phyloP scores from a whole-genome alignment of 257 asterid species.

The Coffea eugenioides region DNA sequence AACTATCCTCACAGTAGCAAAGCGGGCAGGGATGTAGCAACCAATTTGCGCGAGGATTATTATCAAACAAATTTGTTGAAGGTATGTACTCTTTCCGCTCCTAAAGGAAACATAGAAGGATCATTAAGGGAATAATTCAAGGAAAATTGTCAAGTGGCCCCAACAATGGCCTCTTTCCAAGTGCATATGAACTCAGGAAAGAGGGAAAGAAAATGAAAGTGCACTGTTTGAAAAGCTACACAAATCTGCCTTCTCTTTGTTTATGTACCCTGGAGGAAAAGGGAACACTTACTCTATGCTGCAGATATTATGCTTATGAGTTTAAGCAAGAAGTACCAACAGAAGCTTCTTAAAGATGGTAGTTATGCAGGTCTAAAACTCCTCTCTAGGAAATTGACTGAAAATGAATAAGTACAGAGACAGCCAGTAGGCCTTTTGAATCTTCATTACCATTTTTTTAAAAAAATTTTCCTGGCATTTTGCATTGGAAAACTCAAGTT shows the following conservation, averaged over 20 bases:
- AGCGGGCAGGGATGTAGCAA: conserved; percentile 92
- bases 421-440: too few species aligned
- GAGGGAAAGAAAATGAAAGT: not conserved
- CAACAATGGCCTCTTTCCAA: not conserved
- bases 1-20: conserved; percentile 77
- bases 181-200: not conserved
- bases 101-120: conserved; percentile 38
- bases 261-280: not conserved
- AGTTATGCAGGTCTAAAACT: not conserved
- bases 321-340: not conserved
- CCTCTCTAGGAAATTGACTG: not conserved
- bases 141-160: not conserved
- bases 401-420: too few species aligned
- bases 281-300: not conserved
- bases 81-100: conserved; percentile 99
- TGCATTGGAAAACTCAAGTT: too few species aligned
- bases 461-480: too few species aligned
- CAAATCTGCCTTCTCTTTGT: not conserved
- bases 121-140: not conserved
- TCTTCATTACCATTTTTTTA: too few species aligned
- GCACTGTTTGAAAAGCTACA: not conserved
- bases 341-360: not conserved
- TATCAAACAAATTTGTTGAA: conserved; percentile 86
- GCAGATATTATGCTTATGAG: not conserved
- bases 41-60: conserved; percentile 98